Conservation (phyloP, 305 asterid genomes). For the Plantago rigida region DNA sequence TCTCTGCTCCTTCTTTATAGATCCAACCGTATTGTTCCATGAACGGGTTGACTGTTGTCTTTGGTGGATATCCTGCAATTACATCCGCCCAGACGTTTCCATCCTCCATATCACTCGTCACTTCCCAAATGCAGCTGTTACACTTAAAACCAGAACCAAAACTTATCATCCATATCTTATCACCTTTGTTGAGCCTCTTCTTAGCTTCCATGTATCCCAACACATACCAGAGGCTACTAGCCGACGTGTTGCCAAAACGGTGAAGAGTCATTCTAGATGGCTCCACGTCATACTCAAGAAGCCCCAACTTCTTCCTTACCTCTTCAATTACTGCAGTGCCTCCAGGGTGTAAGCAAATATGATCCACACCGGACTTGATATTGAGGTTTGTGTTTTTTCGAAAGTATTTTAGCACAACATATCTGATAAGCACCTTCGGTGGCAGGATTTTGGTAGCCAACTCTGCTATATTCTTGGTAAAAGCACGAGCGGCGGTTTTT, state of each 20-base stretch:
- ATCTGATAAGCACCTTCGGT: slow-evolving; percentile 24
- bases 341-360: slow-evolving; percentile 37
- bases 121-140: slow-evolving; percentile 39
- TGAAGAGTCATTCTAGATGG: slow-evolving; percentile 37
- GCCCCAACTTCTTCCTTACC: slow-evolving; percentile 26
- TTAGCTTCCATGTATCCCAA: slow-evolving; percentile 40
- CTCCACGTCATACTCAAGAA: slow-evolving; percentile 30
- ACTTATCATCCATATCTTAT: slow-evolving; percentile 35
- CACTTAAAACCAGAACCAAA: slow-evolving; percentile 39
- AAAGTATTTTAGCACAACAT: slow-evolving; percentile 14
- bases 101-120: slow-evolving; percentile 32
- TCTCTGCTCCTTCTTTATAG: slow-evolving; percentile 10
- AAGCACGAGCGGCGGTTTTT: slow-evolving; percentile 29
- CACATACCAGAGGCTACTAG: slow-evolving; percentile 40
- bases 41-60: slow-evolving; percentile 27
- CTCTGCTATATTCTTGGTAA: slow-evolving; percentile 23
- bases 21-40: slow-evolving; percentile 33
- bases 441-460: slow-evolving; percentile 30
- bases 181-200: slow-evolving; percentile 32
- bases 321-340: slow-evolving; percentile 32
- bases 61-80: slow-evolving; percentile 29
- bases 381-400: slow-evolving; percentile 16
- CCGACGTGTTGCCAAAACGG: slow-evolving; percentile 35
- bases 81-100: slow-evolving; percentile 36
- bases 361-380: slow-evolving; percentile 28